phyloP scores from a whole-genome alignment of 306 rosid species.

The Fragaria ananassa region DNA sequence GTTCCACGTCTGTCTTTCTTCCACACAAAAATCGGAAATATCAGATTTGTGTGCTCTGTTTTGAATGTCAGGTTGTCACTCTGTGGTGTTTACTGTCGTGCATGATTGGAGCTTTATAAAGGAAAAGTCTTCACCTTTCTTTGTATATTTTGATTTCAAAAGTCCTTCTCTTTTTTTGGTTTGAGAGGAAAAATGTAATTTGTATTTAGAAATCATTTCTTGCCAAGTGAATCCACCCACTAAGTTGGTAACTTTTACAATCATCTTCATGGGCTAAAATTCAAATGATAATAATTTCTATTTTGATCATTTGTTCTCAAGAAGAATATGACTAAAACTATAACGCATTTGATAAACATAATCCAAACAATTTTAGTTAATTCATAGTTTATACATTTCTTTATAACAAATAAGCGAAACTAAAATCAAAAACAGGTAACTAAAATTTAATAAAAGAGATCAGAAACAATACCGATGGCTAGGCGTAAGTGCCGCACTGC shows the following conservation, averaged over 20 bases:
- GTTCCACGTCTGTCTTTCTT: conserved; percentile 14
- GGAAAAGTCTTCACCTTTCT: not conserved
- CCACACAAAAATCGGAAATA: not conserved
- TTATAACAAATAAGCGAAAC: too few relatives aligned
- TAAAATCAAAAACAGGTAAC: accelerated
- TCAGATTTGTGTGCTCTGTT: not conserved
- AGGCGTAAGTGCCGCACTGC: too few relatives aligned
- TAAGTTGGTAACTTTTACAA: not conserved
- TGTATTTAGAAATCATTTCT: not conserved
- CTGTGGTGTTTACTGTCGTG: not conserved
- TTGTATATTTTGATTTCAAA: not conserved
- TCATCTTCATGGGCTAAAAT: not conserved
- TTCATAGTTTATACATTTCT: too few relatives aligned
- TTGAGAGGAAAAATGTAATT: not conserved
- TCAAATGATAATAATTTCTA: not conserved
- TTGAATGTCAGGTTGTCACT: not conserved
- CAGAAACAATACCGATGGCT: too few relatives aligned
- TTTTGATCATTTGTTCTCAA: not conserved
- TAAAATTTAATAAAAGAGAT: too few relatives aligned
- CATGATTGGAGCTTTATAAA: not conserved
- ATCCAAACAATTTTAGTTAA: too few relatives aligned
- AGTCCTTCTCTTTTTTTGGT: not conserved
- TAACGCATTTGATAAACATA: too few relatives aligned
- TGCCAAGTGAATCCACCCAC: not conserved
- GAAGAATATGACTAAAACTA: too few relatives aligned